Percentiles rank a stretch among this genome's conserved stretches.
Evolutionary conservation across 331 rosid species (phyloP).

Genomic region (Stylosanthes scabra): DNA sequence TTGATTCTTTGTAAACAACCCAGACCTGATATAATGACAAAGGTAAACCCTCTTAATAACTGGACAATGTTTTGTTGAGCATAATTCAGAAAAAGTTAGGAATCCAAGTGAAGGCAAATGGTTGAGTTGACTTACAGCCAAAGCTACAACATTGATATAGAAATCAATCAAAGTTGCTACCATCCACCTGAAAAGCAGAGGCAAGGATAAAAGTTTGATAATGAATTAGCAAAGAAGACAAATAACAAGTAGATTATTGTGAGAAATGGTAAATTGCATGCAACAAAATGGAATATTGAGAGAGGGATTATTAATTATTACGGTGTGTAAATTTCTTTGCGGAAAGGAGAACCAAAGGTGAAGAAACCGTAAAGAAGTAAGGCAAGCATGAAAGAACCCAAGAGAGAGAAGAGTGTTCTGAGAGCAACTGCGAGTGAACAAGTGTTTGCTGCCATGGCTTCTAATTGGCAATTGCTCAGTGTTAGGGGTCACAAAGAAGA

Average conservation of each 20-base stretch:
- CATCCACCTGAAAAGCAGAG: conserved; percentile 77
- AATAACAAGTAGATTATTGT: too few species aligned
- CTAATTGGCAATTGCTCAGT: neutral
- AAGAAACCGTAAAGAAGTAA: conserved; percentile 61
- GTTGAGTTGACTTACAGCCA: conserved; percentile 55
- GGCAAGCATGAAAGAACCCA: conserved; percentile 60
- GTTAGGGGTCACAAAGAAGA: neutral
- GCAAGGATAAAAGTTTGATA: neutral
- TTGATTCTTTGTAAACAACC: conserved; percentile 82
- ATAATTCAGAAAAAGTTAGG: neutral
- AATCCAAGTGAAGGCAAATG: neutral
- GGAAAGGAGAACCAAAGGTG: conserved; percentile 74
- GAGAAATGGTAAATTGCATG: neutral
- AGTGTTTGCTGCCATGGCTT: conserved; percentile 46
- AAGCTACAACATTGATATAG: conserved; percentile 65
- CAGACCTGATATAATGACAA: conserved; percentile 61
- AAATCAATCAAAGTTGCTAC: conserved; percentile 77
- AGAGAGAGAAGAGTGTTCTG: conserved; percentile 49
- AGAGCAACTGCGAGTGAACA: conserved; percentile 45
- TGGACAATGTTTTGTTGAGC: conserved; percentile 5
- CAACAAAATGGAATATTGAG: neutral
- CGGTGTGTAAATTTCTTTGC: conserved; percentile 71
- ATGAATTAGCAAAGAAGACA: neutral
- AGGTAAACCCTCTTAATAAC: conserved; percentile 25
- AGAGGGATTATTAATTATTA: conserved; percentile 47